Conservation (phyloP, 768 basidiomycete species). For the Macrolepiota dolichaula region DNA sequence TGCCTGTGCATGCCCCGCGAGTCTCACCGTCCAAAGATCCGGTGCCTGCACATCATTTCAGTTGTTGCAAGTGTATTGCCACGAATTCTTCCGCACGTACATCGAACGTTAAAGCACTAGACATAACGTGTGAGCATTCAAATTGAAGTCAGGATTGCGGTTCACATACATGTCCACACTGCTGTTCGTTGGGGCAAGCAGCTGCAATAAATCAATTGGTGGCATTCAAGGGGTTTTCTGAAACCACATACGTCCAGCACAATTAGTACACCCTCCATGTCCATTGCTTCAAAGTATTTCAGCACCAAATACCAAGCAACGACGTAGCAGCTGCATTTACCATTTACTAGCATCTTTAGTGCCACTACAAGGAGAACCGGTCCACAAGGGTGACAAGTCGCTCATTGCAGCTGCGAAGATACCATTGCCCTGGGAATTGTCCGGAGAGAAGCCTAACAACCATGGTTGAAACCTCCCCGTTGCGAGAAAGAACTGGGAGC, state of each 20-base stretch:
- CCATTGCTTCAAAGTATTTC: slow-evolving; percentile 16
- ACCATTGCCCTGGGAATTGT: slow-evolving; percentile 24
- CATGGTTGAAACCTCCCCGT: background rate
- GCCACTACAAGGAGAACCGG: slow-evolving; percentile 23
- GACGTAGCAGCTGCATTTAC: slow-evolving; percentile 6
- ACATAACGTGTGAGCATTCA: background rate
- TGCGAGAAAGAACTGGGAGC: background rate
- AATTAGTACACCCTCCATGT: slow-evolving; percentile 22
- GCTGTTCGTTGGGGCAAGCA: slow-evolving; percentile 13
- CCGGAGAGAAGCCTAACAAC: slow-evolving; percentile 19
- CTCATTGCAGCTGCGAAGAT: slow-evolving; percentile 29
- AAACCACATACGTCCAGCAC: slow-evolving; percentile 22
- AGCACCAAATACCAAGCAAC: background rate
- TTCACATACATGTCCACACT: slow-evolving; percentile 13
- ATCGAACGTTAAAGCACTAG: slow-evolving; percentile 26
- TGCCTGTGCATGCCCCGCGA: slow-evolving; percentile 22
- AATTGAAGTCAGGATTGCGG: background rate
- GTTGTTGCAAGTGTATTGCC: background rate
- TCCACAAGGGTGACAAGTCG: slow-evolving; percentile 29
- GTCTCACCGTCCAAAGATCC: slow-evolving; percentile 22
- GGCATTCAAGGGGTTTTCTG: background rate
- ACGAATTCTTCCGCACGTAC: slow-evolving; percentile 7
- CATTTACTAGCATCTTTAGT: slow-evolving; percentile 19
- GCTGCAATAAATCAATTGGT: background rate
- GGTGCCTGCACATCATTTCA: slow-evolving; percentile 14